phyloP scores from a whole-genome alignment of 495 filamentous ascomycete genomes.

The Penicillium lagena region DNA sequence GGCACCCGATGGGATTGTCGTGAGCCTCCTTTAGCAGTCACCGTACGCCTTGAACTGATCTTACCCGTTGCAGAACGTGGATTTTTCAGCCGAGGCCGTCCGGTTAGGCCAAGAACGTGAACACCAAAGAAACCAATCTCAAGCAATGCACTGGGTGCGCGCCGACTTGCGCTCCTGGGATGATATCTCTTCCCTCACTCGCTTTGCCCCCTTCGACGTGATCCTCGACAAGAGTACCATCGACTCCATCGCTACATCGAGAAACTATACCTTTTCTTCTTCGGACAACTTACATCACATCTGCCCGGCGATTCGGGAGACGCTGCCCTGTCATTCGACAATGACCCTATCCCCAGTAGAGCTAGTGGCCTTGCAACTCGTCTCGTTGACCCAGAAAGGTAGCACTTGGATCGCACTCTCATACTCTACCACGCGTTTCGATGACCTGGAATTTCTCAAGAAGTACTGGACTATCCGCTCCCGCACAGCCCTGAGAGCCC shows the following conservation, averaged over 20 bases:
- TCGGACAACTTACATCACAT: constrained; percentile 4
- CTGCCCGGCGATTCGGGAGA: constrained; percentile 19
- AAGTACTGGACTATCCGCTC: constrained; percentile 27
- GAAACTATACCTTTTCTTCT: constrained; percentile 7
- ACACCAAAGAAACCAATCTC: constrained; percentile 5
- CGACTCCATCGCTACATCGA: constrained; percentile 34
- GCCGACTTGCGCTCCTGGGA: constrained; percentile 31
- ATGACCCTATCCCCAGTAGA: constrained; percentile 28
- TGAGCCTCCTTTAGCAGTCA: constrained; percentile 8
- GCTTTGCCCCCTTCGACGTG: constrained; percentile 29
- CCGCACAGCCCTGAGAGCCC: constrained; percentile 32
- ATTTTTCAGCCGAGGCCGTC: constrained; percentile 38
- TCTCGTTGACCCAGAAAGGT: constrained; percentile 22
- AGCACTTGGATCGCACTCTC: constrained; percentile 31
- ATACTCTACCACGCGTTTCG: constrained; percentile 33
- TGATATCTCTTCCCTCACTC: constrained; percentile 17
- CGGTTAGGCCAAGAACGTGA: constrained; percentile 27
- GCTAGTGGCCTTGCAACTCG: constrained; percentile 30
- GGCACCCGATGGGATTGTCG: constrained; percentile 30
- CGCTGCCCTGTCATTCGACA: constrained; percentile 2
- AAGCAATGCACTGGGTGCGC: constrained; percentile 32
- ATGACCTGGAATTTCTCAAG: constrained; percentile 14
- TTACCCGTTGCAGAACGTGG: constrained; percentile 27
- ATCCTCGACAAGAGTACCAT: constrained; percentile 40
- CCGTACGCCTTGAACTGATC: not conserved